Base-by-base conservation (phyloP, 2,329 filamentous ascomycete genomes). In the Knufia petricola region DNA sequence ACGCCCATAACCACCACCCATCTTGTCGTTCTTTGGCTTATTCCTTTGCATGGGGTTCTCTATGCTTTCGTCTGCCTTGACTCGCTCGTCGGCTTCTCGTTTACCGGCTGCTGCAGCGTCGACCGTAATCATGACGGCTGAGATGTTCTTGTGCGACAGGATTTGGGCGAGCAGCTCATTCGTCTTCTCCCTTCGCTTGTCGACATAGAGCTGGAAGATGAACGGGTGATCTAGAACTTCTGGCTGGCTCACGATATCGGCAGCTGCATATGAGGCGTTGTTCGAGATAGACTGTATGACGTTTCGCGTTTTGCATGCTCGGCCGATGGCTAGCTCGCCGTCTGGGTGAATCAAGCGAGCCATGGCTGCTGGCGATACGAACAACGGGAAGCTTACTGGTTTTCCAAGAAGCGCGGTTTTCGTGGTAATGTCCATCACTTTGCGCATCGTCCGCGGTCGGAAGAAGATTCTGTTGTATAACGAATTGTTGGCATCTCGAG, bases 341-440 rank as follows among this genome's bases (percentile, higher is more conserved):
- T 81, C 74, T 0, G 75, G 72, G 57, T 85, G 79, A 40, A 81
- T 77, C 48, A 83, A 63, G 44, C 71, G 74, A 2, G 77, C 79
- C 74, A 84, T 79, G 1, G 78, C 78, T 1, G 81, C 78, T 0
- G 81, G 81, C 28, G 77, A 75, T 52, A 78, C 74, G 60, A 84
- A 84, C 23, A 85, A 68, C 0, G 81, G 81, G 2, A 78, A 65
- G 24, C 66, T 68, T 49, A 75, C 69, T 3, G 65, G 60, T 24
- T 70, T 63, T 0, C 78, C 79, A 1, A 84, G 65, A 26, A 84
- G 77, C 8, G 64, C 72, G 1, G 77, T 74, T 3, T 60, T 60
- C 0, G 74, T 72, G 55, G 72, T 64, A 4, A 79, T 73, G 6
- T 63, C 53, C 13, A 71, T 69, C 3, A 84, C 80, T 56, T 81